phyloP scores from a whole-genome alignment of 2,329 filamentous ascomycete species.

The Colletotrichum limetticola region DNA sequence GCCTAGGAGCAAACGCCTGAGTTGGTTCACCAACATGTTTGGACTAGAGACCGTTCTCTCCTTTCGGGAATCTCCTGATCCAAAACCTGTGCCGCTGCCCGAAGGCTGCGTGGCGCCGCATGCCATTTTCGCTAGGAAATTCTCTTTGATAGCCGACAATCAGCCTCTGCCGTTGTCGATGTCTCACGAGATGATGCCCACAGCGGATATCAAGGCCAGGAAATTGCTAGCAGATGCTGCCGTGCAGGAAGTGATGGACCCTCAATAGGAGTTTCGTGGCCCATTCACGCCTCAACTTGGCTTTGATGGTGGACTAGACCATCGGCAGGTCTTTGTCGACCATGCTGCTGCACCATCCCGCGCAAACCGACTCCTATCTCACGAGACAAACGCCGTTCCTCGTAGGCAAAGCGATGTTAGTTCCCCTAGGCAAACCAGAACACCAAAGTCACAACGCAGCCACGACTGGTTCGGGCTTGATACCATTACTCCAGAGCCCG shows the following conservation, averaged over 20 bases:
- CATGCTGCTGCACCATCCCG: background rate
- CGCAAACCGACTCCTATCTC: background rate
- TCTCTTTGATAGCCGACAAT: constrained; percentile 46
- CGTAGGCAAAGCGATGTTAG: background rate
- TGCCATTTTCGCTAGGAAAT: constrained; percentile 57
- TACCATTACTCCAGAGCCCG: background rate
- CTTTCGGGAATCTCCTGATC: constrained; percentile 8
- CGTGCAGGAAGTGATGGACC: constrained; percentile 40
- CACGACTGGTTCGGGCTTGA: constrained; percentile 34
- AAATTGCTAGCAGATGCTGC: constrained; percentile 45
- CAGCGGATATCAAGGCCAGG: constrained; percentile 54
- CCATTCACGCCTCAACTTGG: constrained; percentile 58
- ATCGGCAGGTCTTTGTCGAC: constrained; percentile 44
- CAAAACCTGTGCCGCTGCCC: constrained; percentile 43
- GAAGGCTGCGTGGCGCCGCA: constrained; percentile 52
- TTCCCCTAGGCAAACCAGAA: background rate
- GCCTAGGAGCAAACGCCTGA: constrained; percentile 5
- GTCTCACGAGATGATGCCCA: constrained; percentile 49
- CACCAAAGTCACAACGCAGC: background rate
- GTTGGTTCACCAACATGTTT: constrained; percentile 23
- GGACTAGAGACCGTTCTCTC: constrained; percentile 27
- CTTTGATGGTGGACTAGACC: constrained; percentile 57
- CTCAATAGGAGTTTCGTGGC: constrained; percentile 49
- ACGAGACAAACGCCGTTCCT: background rate
- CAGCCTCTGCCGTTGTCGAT: constrained; percentile 47